Conservation (phyloP, 2,329 filamentous ascomycete genomes). For the Ophiognomonia clavigignenti-juglandacearum region DNA sequence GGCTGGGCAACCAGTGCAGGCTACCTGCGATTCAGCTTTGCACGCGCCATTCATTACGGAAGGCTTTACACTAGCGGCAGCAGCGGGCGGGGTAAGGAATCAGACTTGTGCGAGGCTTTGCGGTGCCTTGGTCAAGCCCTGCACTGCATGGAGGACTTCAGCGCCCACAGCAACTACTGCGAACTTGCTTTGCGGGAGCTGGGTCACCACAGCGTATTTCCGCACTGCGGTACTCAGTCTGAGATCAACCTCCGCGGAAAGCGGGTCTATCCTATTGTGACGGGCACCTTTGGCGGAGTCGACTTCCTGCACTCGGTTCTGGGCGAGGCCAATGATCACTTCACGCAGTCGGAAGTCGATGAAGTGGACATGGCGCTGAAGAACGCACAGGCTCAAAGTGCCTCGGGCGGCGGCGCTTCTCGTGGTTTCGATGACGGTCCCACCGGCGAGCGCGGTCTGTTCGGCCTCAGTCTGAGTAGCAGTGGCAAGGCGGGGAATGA, state of each 20-base stretch:
- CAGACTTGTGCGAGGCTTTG: constrained; percentile 75
- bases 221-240: constrained; percentile 65
- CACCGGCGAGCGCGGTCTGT: constrained; percentile 26
- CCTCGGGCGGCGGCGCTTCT: constrained; percentile 22
- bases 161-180: constrained; percentile 79
- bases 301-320: constrained; percentile 79
- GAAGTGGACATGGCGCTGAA: constrained; percentile 72
- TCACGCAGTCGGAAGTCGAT: constrained; percentile 79
- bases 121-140: constrained; percentile 71
- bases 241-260: constrained; percentile 63
- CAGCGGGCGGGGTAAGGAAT: constrained; percentile 59
- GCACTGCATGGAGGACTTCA: constrained; percentile 75
- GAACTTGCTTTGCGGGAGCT: constrained; percentile 73
- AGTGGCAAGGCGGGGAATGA: constrained; percentile 34
- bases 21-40: constrained; percentile 73
- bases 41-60: constrained; percentile 71
- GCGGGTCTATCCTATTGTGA: constrained; percentile 69
- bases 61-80: constrained; percentile 67
- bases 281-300: constrained; percentile 70
- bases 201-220: constrained; percentile 63
- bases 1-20: constrained; percentile 86
- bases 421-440: constrained; percentile 11
- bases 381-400: constrained; percentile 48
- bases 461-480: constrained; percentile 28
- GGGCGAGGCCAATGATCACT: constrained; percentile 75